Evolutionary conservation across 2,329 filamentous ascomycete genomes (phyloP), one percentile per base, ranked within the genome.

Genomic region (Emericellopsis atlantica): DNA sequence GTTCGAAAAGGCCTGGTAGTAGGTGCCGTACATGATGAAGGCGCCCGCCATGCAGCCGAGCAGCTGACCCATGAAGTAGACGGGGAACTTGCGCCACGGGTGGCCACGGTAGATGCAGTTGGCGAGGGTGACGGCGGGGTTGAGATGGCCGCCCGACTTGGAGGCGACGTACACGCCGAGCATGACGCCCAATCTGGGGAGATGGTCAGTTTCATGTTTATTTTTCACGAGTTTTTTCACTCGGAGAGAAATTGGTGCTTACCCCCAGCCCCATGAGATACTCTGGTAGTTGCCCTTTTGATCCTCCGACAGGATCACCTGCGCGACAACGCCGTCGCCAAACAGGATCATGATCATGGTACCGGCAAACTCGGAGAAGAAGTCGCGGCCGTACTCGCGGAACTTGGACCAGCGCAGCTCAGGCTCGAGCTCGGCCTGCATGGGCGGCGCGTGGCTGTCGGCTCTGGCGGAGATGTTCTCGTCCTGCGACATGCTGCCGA

Each of bases 261-360:
- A 69, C 63, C 65, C 66, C 65, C 65, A 70, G 31, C 65, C 65
- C 64, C 66, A 69, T 4, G 62, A 65, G 42, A 71, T 69, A 43
- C 64, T 67, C 49, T 68, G 61, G 45, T 69, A 70, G 44, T 65
- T 54, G 34, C 72, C 72, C 50, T 69, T 72, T 12, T 52, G 52
- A 22, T 51, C 55, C 4, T 55, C 56, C 43, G 74, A 79, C 11
- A 85, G 66, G 0, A 76, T 61, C 1, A 83, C 79, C 55, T 85
- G 81, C 4, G 81, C 81, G 16, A 84, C 76, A 41, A 76, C 75
- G n/a, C 78, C 80, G 45, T 84, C 74, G 4, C 81, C 81, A 49
- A 85, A 85, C 33, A 84, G 59, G 44, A 85, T 65, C 46, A 85
- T 57, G 41, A 81, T 69, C 62, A 85, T 78, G 11, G 75, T 79